Base-by-base conservation (phyloP, 2,329 filamentous ascomycete genomes). In the Ophiostoma piceae region DNA sequence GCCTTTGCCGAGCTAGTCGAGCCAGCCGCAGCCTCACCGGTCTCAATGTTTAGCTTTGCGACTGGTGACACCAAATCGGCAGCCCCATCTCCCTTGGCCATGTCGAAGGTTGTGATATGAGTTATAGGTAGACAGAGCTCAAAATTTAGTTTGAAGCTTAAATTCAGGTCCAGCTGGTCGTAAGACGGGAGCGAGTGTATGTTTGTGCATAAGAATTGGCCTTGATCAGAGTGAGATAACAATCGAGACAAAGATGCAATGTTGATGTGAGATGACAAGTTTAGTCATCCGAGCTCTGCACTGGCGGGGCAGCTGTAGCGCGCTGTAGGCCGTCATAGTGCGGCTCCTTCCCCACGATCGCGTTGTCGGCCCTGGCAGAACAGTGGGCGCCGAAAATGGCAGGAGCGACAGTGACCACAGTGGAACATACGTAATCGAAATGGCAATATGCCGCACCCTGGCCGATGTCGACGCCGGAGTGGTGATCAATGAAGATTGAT, bases 1-100 rank as follows among this genome's bases (percentile, higher is more conserved):
- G 66, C 35, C 12, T 43, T 68, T 16, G 12, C n/a, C 4, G 26
- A 9, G 6, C 67, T 32, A 11, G 67, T 9, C 3, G 39, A 12
- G 9, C 39, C n/a, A 22, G 67, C 70, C 19, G 74, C 60, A 57
- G 75, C 75, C 51, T 75, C 74, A 51, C 67, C 66, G 16, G 73
- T 67, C 65, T 76, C 71, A 54, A 79, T 75, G 3, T 77, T 75
- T 14, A 79, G 74, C 64, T 77, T 77, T 29, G 76, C 74, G 69
- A 79, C 69, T 6, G 72, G 70, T 5, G 72, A 69, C 14, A 67
- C 66, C 35, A 74, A 54, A 29, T 75, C 72, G 11, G 71, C 60
- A 8, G 72, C 7, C 12, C 67, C 65, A 32, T 69, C 62, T 57
- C 68, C 60, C 26, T 72, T 68, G 4, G 71, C 60, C 72, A 74